Conservation (phyloP, 495 filamentous ascomycete species). For the Daldinia vernicosa region DNA sequence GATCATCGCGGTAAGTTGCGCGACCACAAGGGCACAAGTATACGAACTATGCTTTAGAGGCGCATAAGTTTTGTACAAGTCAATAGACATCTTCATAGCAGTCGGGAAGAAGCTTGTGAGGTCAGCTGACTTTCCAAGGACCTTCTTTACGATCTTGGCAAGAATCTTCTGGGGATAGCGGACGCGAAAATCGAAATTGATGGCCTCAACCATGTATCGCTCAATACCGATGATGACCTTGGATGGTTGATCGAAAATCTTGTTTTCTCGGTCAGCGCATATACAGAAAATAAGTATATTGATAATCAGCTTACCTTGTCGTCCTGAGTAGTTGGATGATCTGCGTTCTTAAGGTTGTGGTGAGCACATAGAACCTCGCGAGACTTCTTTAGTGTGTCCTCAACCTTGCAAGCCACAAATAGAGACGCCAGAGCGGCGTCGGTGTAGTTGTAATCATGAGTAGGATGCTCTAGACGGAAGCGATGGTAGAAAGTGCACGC, state of each 20-base stretch:
- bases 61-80: conserved; percentile 91
- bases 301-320: conserved; percentile 67
- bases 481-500: conserved; percentile 88
- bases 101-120: conserved; percentile 62
- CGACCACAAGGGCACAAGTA: conserved; percentile 80
- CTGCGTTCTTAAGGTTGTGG: conserved; percentile 80
- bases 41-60: conserved; percentile 86
- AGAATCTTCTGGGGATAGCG: conserved; percentile 86
- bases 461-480: conserved; percentile 81
- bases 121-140: conserved; percentile 50
- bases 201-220: conserved; percentile 90
- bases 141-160: conserved; percentile 72
- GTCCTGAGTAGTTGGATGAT: conserved; percentile 82
- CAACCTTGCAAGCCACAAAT: conserved; percentile 94
- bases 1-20: conserved; percentile 80
- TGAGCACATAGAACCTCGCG: conserved; percentile 89
- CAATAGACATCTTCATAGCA: conserved; percentile 83
- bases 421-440: conserved; percentile 89
- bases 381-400: conserved; percentile 97
- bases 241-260: conserved; percentile 81
- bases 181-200: conserved; percentile 92
- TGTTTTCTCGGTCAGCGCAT: conserved; percentile 48
- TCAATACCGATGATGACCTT: conserved; percentile 88
- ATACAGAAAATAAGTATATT: not conserved
- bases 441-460: conserved; percentile 70